Conservation (phyloP, 495 filamentous ascomycete species). For the Hapsidospora chrysogenum region DNA sequence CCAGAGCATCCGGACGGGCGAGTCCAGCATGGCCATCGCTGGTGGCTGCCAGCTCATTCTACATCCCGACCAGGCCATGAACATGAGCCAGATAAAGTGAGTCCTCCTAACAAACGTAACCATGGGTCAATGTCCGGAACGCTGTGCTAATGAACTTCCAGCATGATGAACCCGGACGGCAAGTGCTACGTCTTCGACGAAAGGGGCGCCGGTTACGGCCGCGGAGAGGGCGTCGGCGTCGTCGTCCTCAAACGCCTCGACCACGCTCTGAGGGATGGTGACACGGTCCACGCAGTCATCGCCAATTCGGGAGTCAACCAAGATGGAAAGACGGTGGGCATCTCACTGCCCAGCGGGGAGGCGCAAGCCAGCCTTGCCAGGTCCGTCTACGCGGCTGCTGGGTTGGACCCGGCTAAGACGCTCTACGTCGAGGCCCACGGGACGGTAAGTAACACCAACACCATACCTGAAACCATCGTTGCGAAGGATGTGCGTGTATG, state of each 20-base stretch:
- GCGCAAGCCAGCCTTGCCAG: constrained; percentile 29
- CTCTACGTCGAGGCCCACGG: constrained; percentile 8
- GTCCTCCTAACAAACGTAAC: not conserved
- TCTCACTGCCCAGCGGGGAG: constrained; percentile 25
- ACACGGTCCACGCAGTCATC: constrained; percentile 35
- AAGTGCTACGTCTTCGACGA: constrained; percentile 26
- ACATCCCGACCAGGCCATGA: constrained; percentile 4
- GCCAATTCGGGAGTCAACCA: constrained; percentile 28
- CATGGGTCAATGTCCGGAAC: constrained; percentile 13
- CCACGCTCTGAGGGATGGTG: constrained; percentile 21
- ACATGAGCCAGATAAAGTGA: constrained; percentile 2
- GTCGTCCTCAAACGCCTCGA: constrained; percentile 32
- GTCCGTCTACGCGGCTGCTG: constrained; percentile 18
- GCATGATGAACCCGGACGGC: constrained; percentile 5
- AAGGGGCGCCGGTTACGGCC: constrained; percentile 30
- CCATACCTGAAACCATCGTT: too few species aligned
- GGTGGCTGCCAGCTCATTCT: constrained; percentile 1
- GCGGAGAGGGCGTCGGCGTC: constrained; percentile 35
- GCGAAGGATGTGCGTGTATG: too few species aligned
- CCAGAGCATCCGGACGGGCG: constrained; percentile 2
- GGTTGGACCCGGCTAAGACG: constrained; percentile 9
- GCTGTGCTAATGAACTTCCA: constrained; percentile 17
- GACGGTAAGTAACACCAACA: constrained; percentile 7
- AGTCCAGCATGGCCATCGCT: not conserved
- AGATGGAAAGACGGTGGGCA: constrained; percentile 24